Percentiles rank a stretch among this genome's conserved stretches.
Evolutionary conservation across 2,329 filamentous ascomycete species (phyloP).

Genomic region (Phoma sp.): DNA sequence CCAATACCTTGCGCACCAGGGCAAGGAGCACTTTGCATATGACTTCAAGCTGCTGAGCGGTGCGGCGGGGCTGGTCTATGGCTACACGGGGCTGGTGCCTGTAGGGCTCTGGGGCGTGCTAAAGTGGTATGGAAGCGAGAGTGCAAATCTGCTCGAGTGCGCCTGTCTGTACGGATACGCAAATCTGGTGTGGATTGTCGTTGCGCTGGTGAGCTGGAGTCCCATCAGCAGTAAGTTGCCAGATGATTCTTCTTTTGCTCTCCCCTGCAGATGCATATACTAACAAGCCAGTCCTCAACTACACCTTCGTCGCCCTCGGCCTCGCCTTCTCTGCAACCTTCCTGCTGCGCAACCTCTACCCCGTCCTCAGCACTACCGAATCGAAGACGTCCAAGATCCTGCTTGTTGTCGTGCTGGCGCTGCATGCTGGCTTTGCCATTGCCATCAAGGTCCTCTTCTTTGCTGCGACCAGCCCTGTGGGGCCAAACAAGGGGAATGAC

Average conservation of each 20-base stretch:
- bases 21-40: slow-evolving; percentile 78
- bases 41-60: slow-evolving; percentile 89
- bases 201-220: slow-evolving; percentile 90
- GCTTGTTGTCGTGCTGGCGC: slow-evolving; percentile 78
- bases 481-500: slow-evolving; percentile 33
- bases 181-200: slow-evolving; percentile 96
- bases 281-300: slow-evolving; percentile 73
- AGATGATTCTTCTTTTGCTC: not conserved
- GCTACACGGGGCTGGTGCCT: slow-evolving; percentile 84
- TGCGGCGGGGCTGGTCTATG: slow-evolving; percentile 91
- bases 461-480: slow-evolving; percentile 61
- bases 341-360: slow-evolving; percentile 57
- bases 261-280: not conserved
- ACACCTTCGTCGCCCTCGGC: slow-evolving; percentile 81
- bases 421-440: slow-evolving; percentile 89
- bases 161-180: slow-evolving; percentile 95
- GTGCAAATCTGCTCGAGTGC: slow-evolving; percentile 91
- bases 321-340: slow-evolving; percentile 49
- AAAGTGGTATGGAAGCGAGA: slow-evolving; percentile 94
- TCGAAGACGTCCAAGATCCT: slow-evolving; percentile 88
- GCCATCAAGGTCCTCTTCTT: slow-evolving; percentile 98
- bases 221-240: slow-evolving; percentile 66
- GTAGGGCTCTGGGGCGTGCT: slow-evolving; percentile 84
- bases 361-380: slow-evolving; percentile 91
- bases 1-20: slow-evolving; percentile 77